Base-by-base conservation (phyloP, 2,329 filamentous ascomycete species). In the Monosporascus sp. region DNA sequence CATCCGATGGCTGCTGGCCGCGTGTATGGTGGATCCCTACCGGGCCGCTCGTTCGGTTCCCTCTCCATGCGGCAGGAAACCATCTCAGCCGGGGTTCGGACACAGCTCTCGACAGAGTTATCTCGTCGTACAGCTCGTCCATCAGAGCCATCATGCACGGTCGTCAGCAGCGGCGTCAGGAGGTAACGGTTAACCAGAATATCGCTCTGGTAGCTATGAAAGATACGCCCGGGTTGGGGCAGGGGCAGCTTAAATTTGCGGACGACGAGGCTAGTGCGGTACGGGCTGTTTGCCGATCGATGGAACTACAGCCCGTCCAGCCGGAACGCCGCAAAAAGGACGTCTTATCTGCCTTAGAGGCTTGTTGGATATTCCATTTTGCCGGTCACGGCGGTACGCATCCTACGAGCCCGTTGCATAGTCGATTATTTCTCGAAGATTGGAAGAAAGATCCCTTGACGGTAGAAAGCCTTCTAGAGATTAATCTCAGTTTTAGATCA, bases 291-390 rank as follows among this genome's bases (percentile, higher is more conserved):
- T 62, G 51, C 18, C 1, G 24, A 25, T 25, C 7, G 7, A 25
- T 25, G 7, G 2, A 8, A 25, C 8, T 25, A 25, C 55, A 5
- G 1, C 8, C 17, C 6, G 25, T 50, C 3, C n/a, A 50, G 52
- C 54, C 56, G 11, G 43, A 9, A 15, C 50, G 3, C 1, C 31
- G 31, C 7, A 64, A 60, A 31, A 44, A 54, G 8, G 61, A 68
- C 2, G 53, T 72, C 1, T 2, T 71, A 1, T 9, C 18, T 0
- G 39, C 53, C 3, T 51, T 74, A 3, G 45, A 25, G 3, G 46
- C 27, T 0, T 70, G 66, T 57, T 56, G 61, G 11, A 67, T 75
- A 5, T 72, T 74, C 52, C 73, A 76, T 54, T 77, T 77, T 50
- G 72, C 74, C 1, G 69, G 74, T 7, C 73, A 74, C 50, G 72